Percentiles rank a stretch among this genome's conserved stretches.
Evolutionary conservation across 2,329 filamentous ascomycete genomes (phyloP).

Genomic region (Alternaria conjuncta): DNA sequence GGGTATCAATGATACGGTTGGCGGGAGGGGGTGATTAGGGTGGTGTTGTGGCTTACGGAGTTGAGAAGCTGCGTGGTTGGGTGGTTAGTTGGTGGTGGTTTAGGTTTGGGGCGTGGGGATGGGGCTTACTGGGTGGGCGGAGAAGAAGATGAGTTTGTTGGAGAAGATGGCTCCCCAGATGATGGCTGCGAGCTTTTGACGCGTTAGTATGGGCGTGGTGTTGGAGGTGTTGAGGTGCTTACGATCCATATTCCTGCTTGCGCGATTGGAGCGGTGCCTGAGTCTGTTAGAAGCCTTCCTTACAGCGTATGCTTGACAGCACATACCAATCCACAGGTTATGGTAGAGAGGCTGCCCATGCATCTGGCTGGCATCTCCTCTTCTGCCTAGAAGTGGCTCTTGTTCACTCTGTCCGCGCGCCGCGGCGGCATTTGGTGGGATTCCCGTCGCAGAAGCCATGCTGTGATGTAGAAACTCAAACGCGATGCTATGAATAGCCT

Average conservation of each 20-base stretch:
- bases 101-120: neutral
- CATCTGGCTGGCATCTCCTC: constrained; percentile 75
- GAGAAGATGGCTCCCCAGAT: constrained; percentile 81
- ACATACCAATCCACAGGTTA: constrained; percentile 77
- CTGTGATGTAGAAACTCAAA: neutral
- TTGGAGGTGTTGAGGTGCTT: constrained; percentile 27
- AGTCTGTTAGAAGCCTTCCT: neutral
- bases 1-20: constrained; percentile 24
- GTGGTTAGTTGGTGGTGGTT: constrained; percentile 11
- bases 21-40: constrained; percentile 10
- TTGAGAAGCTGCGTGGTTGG: constrained; percentile 56
- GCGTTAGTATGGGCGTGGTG: constrained; percentile 15
- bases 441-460: constrained; percentile 74
- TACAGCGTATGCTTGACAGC: neutral
- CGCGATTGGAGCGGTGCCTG: constrained; percentile 81
- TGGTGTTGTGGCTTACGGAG: constrained; percentile 44
- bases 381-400: constrained; percentile 72
- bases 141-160: constrained; percentile 78
- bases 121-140: constrained; percentile 76
- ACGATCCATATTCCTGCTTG: constrained; percentile 79
- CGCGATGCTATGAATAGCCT: neutral
- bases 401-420: constrained; percentile 58
- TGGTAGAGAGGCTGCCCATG: constrained; percentile 67
- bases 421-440: constrained; percentile 59
- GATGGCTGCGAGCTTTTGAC: constrained; percentile 67